Evolutionary conservation across 305 asterid genomes (phyloP).

Genomic region (Petunia hybrid): DNA sequence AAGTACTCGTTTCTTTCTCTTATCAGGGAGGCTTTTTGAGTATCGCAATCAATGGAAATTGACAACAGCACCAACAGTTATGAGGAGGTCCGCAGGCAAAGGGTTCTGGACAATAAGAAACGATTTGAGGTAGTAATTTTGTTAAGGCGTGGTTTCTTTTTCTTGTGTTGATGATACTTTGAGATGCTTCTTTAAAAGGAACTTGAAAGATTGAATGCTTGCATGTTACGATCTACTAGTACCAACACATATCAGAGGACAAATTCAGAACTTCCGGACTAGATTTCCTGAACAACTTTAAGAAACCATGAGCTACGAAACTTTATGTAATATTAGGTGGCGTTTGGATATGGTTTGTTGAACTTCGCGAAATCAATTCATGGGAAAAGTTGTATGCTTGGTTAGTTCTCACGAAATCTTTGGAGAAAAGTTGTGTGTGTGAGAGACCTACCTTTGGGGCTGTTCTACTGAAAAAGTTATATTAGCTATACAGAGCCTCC

Average conservation of each 20-base stretch:
- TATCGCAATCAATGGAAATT: conserved; percentile 47
- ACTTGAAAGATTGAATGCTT: conserved; percentile 8
- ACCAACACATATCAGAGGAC: not conserved
- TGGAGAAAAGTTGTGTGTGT: not conserved
- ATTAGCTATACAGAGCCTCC: not conserved
- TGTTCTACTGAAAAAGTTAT: not conserved
- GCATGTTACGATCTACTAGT: not conserved
- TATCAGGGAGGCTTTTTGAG: conserved; percentile 35
- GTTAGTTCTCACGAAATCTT: not conserved
- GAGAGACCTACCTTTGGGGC: not conserved
- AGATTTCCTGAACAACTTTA: not conserved
- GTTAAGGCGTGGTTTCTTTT: not conserved
- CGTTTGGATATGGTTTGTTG: not conserved
- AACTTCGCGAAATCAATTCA: not conserved
- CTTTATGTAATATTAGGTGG: not conserved
- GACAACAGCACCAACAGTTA: conserved; percentile 48
- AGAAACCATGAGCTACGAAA: not conserved
- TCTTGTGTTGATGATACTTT: not conserved
- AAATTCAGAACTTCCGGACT: not conserved
- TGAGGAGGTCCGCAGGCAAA: conserved; percentile 72
- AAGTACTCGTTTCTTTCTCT: conserved; percentile 10
- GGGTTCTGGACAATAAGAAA: conserved; percentile 70
- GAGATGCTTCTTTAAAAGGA: conserved; percentile 21
- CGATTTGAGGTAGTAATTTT: conserved; percentile 61
- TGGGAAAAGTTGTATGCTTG: not conserved